Conservation (phyloP, 2,329 filamentous ascomycete species). For the Monilinia fructigena region DNA sequence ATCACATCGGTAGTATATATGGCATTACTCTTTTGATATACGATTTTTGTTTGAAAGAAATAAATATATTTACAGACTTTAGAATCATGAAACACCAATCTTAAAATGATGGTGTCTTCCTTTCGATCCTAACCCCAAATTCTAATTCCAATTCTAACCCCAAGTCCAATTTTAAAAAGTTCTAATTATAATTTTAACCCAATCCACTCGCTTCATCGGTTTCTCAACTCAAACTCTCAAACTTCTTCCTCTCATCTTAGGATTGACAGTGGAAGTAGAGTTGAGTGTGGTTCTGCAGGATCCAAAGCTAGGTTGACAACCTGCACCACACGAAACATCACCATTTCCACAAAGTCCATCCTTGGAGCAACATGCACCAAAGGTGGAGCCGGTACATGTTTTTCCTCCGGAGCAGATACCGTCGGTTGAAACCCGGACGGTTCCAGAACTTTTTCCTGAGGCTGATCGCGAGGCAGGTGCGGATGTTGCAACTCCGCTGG, state of each 20-base stretch:
- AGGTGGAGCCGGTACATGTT: constrained; percentile 26
- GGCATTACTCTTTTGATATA: not conserved
- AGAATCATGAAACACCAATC: not conserved
- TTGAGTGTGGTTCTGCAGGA: constrained; percentile 23
- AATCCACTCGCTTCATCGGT: not conserved
- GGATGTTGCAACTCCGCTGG: not conserved
- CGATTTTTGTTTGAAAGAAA: not conserved
- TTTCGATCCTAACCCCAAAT: too few relatives aligned
- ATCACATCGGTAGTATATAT: not conserved
- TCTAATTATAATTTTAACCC: not conserved
- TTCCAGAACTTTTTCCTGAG: constrained; percentile 15
- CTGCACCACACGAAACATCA: constrained; percentile 26
- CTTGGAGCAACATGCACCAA: constrained; percentile 29
- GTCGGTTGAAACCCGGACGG: constrained; percentile 18
- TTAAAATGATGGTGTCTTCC: not conserved
- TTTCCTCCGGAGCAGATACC: constrained; percentile 25
- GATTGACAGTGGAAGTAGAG: constrained; percentile 13
- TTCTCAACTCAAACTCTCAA: not conserved
- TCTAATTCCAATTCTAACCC: not conserved
- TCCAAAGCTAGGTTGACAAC: constrained; percentile 28
- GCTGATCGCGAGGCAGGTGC: constrained; percentile 7
- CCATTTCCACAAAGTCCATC: constrained; percentile 26
- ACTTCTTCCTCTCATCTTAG: constrained; percentile 14
- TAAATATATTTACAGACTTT: not conserved
- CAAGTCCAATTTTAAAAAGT: not conserved